Percentiles rank a stretch among this genome's conserved stretches.
phyloP scores from a whole-genome alignment of 257 asterid genomes.

The Nicotiana knightiana region DNA sequence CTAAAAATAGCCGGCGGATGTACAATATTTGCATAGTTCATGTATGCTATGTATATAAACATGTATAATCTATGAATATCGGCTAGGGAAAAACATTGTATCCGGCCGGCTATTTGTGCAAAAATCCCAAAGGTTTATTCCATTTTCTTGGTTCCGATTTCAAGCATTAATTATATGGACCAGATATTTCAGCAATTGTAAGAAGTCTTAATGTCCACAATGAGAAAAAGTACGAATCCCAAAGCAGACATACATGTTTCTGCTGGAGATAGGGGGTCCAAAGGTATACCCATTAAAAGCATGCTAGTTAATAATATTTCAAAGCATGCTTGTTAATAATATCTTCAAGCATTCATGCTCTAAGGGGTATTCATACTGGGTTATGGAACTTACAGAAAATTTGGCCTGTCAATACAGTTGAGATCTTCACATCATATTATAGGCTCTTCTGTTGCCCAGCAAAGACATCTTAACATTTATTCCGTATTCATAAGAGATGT shows the following conservation, averaged over 20 bases:
- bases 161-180: neutral
- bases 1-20: too few species aligned
- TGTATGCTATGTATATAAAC: too few species aligned
- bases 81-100: too few species aligned
- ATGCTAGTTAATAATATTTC: neutral
- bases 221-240: neutral
- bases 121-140: neutral
- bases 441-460: neutral
- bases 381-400: neutral
- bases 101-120: too few species aligned
- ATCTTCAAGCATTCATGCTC: neutral
- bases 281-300: neutral
- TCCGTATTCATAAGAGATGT: neutral
- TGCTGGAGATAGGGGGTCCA: neutral
- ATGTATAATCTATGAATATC: too few species aligned
- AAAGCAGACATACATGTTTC: neutral
- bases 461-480: neutral
- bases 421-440: neutral
- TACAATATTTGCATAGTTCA: too few species aligned
- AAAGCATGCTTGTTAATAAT: neutral
- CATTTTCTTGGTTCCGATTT: neutral
- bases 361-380: neutral
- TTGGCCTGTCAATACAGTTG: neutral
- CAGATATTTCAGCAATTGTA: neutral
- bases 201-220: neutral